Evolutionary conservation across 306 rosid genomes (phyloP).

Genomic region (Rubus idaeus): DNA sequence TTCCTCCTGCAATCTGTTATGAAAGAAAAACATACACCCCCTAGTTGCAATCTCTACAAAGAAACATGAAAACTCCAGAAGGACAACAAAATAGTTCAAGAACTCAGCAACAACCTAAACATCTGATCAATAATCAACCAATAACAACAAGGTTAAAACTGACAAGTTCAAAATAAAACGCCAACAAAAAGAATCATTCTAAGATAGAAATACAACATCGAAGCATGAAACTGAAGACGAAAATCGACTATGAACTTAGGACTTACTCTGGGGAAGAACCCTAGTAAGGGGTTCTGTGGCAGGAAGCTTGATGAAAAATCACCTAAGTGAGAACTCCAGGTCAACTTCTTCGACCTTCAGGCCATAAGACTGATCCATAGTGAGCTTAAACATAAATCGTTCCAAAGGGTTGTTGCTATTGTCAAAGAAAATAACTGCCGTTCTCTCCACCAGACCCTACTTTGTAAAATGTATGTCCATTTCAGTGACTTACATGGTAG

Average conservation of each 20-base stretch:
- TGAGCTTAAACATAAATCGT: constrained; percentile 72
- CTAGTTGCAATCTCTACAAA: not conserved
- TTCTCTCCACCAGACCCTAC: constrained; percentile 82
- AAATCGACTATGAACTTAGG: not conserved
- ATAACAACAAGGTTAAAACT: not conserved
- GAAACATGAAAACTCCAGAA: constrained; percentile 20
- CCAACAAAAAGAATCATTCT: too few species aligned
- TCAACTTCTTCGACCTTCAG: constrained; percentile 58
- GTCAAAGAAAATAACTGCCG: constrained; percentile 65
- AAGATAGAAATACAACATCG: not conserved
- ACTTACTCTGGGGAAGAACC: constrained; percentile 35
- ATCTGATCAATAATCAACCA: not conserved
- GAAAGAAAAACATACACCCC: constrained; percentile 4
- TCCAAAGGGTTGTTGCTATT: constrained; percentile 51
- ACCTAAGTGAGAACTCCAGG: constrained; percentile 78
- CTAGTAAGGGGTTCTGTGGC: constrained; percentile 31
- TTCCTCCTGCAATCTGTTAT: constrained; percentile 68
- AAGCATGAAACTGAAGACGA: not conserved
- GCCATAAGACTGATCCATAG: constrained; percentile 52
- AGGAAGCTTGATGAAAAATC: constrained; percentile 71
- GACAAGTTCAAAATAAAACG: not conserved
- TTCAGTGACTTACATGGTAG: constrained; percentile 2
- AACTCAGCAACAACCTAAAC: not conserved
- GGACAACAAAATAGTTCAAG: constrained; percentile 8
- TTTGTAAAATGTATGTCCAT: constrained; percentile 14